These are phyloP conservation scores for Alternaria consortialis DNA, from an alignment of 2,329 filamentous ascomycete species.

Conservation along the genomic window DNA sequence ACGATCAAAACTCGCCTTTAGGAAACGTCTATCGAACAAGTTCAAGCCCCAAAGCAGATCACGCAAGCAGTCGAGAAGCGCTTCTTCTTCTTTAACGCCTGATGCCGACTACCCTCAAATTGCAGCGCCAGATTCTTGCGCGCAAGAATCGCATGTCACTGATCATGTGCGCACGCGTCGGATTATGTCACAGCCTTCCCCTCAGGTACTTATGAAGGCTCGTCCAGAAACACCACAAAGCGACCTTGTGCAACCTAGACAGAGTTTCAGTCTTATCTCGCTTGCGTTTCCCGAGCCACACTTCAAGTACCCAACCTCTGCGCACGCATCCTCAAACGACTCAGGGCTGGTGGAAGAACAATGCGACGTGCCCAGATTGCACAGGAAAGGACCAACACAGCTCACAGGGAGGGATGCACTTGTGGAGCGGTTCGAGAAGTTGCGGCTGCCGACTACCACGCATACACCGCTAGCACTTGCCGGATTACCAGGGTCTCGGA, in stretches of 20 bases:
- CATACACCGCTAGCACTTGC: not conserved
- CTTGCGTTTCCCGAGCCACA: not conserved
- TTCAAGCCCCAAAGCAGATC: not conserved
- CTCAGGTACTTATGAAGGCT: not conserved
- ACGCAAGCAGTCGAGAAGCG: not conserved
- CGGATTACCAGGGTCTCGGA: not conserved
- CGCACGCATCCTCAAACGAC: not conserved
- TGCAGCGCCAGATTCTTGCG: not conserved
- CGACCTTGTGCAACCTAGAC: not conserved
- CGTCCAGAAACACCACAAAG: not conserved
- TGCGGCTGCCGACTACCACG: not conserved
- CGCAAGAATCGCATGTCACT: not conserved
- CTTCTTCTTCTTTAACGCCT: not conserved
- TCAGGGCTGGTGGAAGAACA: not conserved
- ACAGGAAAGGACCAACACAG: not conserved
- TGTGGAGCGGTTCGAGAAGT: slow-evolving; percentile 3
- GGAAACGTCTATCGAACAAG: slow-evolving; percentile 3
- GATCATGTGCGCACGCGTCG: slow-evolving; percentile 8
- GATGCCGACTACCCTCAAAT: not conserved
- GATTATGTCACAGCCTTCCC: slow-evolving; percentile 1
- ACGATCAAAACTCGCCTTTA: slow-evolving; percentile 9
- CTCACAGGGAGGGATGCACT: slow-evolving; percentile 5
- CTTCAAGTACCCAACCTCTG: not conserved
- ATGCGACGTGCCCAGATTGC: not conserved
- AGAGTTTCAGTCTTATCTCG: not conserved